phyloP scores from a whole-genome alignment of 2,329 filamentous ascomycete genomes.

The Knufia petricola region DNA sequence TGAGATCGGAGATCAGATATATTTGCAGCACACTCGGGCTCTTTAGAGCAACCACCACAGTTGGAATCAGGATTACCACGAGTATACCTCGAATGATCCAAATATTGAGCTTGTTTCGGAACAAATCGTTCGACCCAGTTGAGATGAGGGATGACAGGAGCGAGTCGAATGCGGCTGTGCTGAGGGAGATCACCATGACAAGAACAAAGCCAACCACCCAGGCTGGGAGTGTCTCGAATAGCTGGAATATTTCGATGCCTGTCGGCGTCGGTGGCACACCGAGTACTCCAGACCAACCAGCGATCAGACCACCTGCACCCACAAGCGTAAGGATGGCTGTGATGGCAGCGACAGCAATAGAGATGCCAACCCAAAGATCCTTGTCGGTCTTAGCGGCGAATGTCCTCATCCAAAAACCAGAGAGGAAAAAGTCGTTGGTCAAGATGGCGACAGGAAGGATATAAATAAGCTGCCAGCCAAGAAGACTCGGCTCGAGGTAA shows the following conservation, averaged over 20 bases:
- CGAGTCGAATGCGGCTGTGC: slow-evolving; percentile 69
- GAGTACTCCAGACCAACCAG: slow-evolving; percentile 65
- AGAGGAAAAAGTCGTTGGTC: slow-evolving; percentile 81
- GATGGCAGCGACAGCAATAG: slow-evolving; percentile 56
- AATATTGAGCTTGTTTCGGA: slow-evolving; percentile 69
- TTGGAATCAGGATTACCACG: slow-evolving; percentile 62
- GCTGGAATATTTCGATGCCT: slow-evolving; percentile 63
- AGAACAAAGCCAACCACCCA: slow-evolving; percentile 79
- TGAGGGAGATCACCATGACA: slow-evolving; percentile 69
- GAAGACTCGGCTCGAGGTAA: slow-evolving; percentile 56
- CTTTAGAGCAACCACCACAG: slow-evolving; percentile 63
- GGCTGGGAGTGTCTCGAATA: slow-evolving; percentile 60
- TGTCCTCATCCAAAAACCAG: slow-evolving; percentile 73
- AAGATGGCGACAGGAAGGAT: slow-evolving; percentile 72
- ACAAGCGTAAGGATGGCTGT: slow-evolving; percentile 64
- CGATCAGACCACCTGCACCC: slow-evolving; percentile 62
- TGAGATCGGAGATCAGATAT: slow-evolving; percentile 70
- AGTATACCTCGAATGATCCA: slow-evolving; percentile 63
- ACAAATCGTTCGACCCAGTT: slow-evolving; percentile 74
- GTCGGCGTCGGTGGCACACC: slow-evolving; percentile 53
- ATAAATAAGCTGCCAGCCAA: slow-evolving; percentile 80
- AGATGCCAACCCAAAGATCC: slow-evolving; percentile 65
- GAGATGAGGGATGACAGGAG: slow-evolving; percentile 77
- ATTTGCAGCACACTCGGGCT: slow-evolving; percentile 68
- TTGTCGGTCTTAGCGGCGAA: slow-evolving; percentile 70